Evolutionary conservation across 2,329 filamentous ascomycete genomes (phyloP).

Genomic region (Fusarium albidum): DNA sequence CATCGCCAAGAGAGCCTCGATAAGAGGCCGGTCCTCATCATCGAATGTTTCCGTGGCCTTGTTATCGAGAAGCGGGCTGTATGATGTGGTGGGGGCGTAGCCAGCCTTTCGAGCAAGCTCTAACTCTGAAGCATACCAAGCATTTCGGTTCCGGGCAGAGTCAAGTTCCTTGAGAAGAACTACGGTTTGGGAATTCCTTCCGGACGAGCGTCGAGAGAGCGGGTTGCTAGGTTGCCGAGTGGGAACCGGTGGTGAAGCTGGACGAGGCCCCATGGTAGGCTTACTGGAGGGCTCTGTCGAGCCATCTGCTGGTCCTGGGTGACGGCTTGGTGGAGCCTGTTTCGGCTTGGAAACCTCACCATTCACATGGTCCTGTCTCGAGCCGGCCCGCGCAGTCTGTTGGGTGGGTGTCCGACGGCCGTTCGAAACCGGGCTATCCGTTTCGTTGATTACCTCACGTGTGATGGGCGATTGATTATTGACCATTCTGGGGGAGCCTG

Average conservation of each 20-base stretch:
- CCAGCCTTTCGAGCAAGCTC: slow-evolving; percentile 91
- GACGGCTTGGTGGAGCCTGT: slow-evolving; percentile 49
- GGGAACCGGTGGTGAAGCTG: slow-evolving; percentile 67
- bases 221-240: slow-evolving; percentile 65
- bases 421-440: slow-evolving; percentile 62
- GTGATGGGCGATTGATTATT: slow-evolving; percentile 52
- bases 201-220: slow-evolving; percentile 66
- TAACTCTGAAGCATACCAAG: slow-evolving; percentile 96
- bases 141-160: slow-evolving; percentile 82
- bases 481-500: slow-evolving; percentile 47
- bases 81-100: slow-evolving; percentile 76
- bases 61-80: slow-evolving; percentile 78
- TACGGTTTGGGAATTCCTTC: slow-evolving; percentile 72
- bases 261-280: slow-evolving; percentile 47
- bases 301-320: slow-evolving; percentile 74
- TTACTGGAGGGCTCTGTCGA: slow-evolving; percentile 63
- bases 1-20: slow-evolving; percentile 94
- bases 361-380: slow-evolving; percentile 47
- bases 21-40: slow-evolving; percentile 89
- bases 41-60: slow-evolving; percentile 80
- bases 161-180: slow-evolving; percentile 88
- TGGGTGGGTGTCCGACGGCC: slow-evolving; percentile 73
- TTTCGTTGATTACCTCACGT: slow-evolving; percentile 48
- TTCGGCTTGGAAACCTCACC: slow-evolving; percentile 46
- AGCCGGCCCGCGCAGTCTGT: slow-evolving; percentile 47